Evolutionary conservation across 768 basidiomycete species (phyloP).

Genomic region (Suillus clintonianus): DNA sequence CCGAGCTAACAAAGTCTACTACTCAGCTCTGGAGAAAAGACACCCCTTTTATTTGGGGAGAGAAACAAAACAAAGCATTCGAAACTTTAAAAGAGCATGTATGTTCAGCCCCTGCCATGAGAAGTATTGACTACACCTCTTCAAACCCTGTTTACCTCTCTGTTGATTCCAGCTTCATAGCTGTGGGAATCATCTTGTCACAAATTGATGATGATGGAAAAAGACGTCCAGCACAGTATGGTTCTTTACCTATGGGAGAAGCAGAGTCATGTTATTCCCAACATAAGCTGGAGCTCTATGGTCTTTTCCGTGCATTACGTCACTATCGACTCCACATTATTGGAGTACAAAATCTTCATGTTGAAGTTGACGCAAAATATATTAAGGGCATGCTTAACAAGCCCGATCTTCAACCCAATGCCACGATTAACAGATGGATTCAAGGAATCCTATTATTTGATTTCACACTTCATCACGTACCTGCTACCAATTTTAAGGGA

Average conservation of each 20-base stretch:
- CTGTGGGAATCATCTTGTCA: not conserved
- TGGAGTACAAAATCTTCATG: conserved; percentile 29
- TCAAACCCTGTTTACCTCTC: not conserved
- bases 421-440: conserved; percentile 45
- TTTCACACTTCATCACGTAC: conserved; percentile 40
- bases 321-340: conserved; percentile 32
- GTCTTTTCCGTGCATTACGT: not conserved
- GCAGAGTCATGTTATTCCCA: no score
- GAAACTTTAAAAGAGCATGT: not conserved
- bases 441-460: conserved; percentile 37
- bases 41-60: not conserved
- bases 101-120: not conserved
- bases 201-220: no score
- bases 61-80: not conserved
- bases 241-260: no score
- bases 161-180: not conserved
- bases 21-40: not conserved
- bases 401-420: conserved; percentile 41
- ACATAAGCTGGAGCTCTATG: no score
- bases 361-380: conserved; percentile 44
- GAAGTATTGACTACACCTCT: not conserved
- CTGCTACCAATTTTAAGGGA: conserved; percentile 32
- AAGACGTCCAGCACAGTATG: no score
- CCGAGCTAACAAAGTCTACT: no score
- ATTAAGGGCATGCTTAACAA: conserved; percentile 45